A percentile compares a stretch with the other conserved stretches of the same genome.
These are phyloP conservation scores for Naganishia sp. DNA, from an alignment of 1,284 basidiomycete species.

Conservation along the genomic window DNA sequence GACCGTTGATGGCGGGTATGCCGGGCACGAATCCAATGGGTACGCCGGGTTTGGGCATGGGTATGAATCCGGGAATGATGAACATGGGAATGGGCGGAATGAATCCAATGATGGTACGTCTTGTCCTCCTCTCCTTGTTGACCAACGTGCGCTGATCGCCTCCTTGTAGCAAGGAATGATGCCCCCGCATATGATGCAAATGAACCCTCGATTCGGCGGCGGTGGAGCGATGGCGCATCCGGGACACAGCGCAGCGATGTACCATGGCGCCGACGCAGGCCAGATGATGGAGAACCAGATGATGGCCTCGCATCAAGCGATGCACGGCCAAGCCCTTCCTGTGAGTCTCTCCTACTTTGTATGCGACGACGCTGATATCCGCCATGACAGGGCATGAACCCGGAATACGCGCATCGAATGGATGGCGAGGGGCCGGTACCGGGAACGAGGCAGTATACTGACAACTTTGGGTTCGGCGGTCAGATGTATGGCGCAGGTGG, in stretches of 20 bases:
- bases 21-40: constrained; percentile 26
- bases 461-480: constrained; percentile 31
- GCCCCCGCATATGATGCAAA: neutral
- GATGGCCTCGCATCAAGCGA: constrained; percentile 25
- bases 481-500: constrained; percentile 32
- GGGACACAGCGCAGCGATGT: neutral
- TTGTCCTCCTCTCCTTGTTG: neutral
- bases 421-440: constrained; percentile 29
- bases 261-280: neutral
- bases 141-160: neutral
- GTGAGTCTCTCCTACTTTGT: constrained; percentile 1
- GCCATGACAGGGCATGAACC: constrained; percentile 9
- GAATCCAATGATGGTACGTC: neutral
- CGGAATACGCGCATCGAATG: constrained; percentile 29
- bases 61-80: constrained; percentile 4
- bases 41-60: neutral
- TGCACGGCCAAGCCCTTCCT: constrained; percentile 30
- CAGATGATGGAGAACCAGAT: constrained; percentile 31
- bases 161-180: constrained; percentile 1
- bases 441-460: constrained; percentile 21
- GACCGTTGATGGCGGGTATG: constrained; percentile 7
- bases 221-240: neutral
- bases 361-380: neutral
- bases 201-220: constrained; percentile 10
- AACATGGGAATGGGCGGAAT: too few relatives aligned